Evolutionary conservation across 495 filamentous ascomycete species (phyloP), one percentile per base, ranked within the genome.

Genomic region (Lasiosphaeris hirsuta): DNA sequence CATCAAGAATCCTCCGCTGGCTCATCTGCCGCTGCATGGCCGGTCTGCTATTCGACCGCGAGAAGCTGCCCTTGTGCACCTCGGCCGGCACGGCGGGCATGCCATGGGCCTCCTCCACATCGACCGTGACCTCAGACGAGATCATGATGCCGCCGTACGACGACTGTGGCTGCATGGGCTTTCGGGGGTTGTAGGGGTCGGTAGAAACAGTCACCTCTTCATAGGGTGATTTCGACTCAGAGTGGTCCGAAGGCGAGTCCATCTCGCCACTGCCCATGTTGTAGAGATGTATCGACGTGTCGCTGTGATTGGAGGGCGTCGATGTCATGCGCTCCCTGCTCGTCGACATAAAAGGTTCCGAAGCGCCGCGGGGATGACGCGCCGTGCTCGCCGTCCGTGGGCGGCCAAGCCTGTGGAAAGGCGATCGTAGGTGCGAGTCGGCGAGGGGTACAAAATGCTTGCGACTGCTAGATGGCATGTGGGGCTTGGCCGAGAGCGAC

Each of bases 121-220:
- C 62, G 10, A 76, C 67, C 6, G 65, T 66, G 4, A 76, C 62
- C 11, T 74, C 69, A 15, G 73, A 66, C 1, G 66, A 73, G 15
- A 77, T 66, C 73, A 77, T 68, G 61, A 77, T 77, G 40, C 74
- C 69, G n/a, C 68, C 69, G n/a, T 63, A 70, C 10, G 63, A 53
- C 43, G 53, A 43, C 10, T 59, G 53, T 11, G 49, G 17, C 0
- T 42, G 45, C 9, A 19, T 3, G 17, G 18, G 23, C 23, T 49
- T 49, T 13, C 46, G 33, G 17, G 30, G 18, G 6, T 11, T 14
- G 33, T 49, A 34, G 4, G 33, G 33, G 14, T 37, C 46, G 23
- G 14, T 11, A 7, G 23, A 35, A 5, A 30, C 5, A 30, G 23
- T 5, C 23, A 30, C 23, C n/a, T 49, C 23, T 2, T 49, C 46